phyloP scores from a whole-genome alignment of 1,284 basidiomycete species.

The Marasmius oreades region DNA sequence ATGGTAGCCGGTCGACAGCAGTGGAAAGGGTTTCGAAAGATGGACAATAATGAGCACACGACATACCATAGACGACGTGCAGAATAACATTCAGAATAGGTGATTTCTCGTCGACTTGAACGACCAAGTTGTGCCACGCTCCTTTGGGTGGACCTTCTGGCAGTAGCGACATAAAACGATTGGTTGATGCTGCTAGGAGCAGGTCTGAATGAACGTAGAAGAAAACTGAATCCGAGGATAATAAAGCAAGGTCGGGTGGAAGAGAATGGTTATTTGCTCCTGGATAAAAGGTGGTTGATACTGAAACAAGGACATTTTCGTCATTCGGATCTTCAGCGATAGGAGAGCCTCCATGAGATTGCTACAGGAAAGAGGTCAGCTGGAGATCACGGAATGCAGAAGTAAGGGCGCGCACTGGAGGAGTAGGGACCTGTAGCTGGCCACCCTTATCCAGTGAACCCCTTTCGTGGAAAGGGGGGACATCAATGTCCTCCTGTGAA shows the following conservation, averaged over 20 bases:
- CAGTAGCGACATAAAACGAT: constrained; percentile 49
- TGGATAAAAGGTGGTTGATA: constrained; percentile 77
- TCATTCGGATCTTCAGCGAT: constrained; percentile 36
- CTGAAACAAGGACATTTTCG: constrained; percentile 53
- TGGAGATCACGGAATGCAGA: constrained; percentile 1
- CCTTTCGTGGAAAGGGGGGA: neutral
- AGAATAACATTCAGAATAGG: constrained; percentile 58
- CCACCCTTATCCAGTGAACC: neutral
- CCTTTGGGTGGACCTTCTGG: constrained; percentile 32
- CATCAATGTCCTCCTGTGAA: constrained; percentile 32
- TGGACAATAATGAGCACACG: constrained; percentile 60
- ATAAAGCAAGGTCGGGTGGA: constrained; percentile 57
- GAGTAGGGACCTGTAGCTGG: constrained; percentile 50
- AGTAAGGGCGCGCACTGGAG: constrained; percentile 46
- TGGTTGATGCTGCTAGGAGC: constrained; percentile 49
- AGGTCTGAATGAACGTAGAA: constrained; percentile 60
- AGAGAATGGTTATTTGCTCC: constrained; percentile 52
- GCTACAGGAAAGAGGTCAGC: constrained; percentile 26
- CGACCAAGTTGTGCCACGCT: constrained; percentile 37
- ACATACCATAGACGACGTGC: constrained; percentile 56
- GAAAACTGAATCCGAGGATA: constrained; percentile 72
- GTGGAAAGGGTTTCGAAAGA: constrained; percentile 42
- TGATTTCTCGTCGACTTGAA: constrained; percentile 48
- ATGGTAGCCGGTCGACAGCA: constrained; percentile 44
- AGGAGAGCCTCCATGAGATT: constrained; percentile 49